Conservation (phyloP, 441 rosid genomes). For the Melastoma candidum region DNA sequence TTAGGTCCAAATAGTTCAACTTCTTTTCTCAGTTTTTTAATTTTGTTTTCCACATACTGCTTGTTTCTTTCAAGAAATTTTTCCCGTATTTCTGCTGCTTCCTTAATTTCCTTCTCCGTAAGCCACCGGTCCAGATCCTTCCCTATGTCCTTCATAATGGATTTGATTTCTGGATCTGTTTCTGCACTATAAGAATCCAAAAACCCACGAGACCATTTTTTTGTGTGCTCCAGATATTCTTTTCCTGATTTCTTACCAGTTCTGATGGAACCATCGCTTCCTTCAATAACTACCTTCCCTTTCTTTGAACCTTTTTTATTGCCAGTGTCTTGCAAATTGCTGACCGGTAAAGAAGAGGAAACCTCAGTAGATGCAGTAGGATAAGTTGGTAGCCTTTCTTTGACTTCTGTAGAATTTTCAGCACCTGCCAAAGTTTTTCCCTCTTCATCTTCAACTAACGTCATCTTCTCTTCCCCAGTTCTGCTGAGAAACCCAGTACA, state of each 20-base stretch:
- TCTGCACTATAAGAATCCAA: conserved; percentile 73
- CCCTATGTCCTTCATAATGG: conserved; percentile 76
- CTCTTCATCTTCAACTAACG: conserved; percentile 35
- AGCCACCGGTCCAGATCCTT: conserved; percentile 93
- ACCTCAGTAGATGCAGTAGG: too few relatives aligned
- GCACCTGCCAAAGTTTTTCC: conserved; percentile 22
- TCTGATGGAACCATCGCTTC: conserved; percentile 80
- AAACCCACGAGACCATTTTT: conserved; percentile 87
- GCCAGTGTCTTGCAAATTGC: conserved; percentile 17
- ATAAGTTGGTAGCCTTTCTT: too few relatives aligned
- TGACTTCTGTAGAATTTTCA: conserved; percentile 24
- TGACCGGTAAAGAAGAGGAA: conserved; percentile 26
- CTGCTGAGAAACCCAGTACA: conserved; percentile 43
- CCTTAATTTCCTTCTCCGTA: conserved; percentile 78
- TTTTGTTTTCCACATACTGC: conserved; percentile 67
- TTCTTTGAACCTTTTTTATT: conserved; percentile 21
- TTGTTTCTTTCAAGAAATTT: conserved; percentile 52
- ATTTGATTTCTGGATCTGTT: conserved; percentile 74
- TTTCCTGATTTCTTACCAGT: conserved; percentile 75
- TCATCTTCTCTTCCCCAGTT: conserved; percentile 39
- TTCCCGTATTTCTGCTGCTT: conserved; percentile 63
- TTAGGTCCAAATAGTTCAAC: conserved; percentile 90
- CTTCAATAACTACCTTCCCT: conserved; percentile 58
- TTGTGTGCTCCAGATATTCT: conserved; percentile 91
- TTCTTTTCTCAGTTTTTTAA: conserved; percentile 73